Conservation (phyloP, 129 eudicot species). For the Lactuca sativa region DNA sequence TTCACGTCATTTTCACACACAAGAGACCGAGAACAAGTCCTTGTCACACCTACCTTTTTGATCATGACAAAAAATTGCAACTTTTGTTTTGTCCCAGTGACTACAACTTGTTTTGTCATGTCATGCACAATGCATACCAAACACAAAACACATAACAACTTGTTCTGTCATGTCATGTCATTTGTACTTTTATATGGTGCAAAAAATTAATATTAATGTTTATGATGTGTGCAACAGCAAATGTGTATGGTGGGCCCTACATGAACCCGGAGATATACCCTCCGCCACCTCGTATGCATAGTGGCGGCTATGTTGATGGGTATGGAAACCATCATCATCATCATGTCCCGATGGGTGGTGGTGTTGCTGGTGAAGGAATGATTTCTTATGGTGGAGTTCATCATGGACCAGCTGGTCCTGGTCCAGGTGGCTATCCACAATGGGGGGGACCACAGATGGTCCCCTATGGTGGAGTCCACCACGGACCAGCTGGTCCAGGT, state of each 20-base stretch:
- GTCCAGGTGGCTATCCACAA: conserved; percentile 29
- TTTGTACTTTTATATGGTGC: no score
- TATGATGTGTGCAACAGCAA: conserved; percentile 43
- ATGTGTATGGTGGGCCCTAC: conserved; percentile 39
- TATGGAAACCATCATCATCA: conserved; percentile 40
- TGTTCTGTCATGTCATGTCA: no score
- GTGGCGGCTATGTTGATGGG: conserved; percentile 40
- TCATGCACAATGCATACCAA: no score
- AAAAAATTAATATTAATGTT: neutral
- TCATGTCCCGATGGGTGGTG: conserved; percentile 39
- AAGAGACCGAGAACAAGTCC: no score
- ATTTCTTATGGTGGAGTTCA: conserved; percentile 35
- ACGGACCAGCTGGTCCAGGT: conserved; percentile 24
- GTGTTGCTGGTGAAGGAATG: conserved; percentile 33
- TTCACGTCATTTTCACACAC: no score
- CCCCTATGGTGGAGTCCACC: conserved; percentile 32
- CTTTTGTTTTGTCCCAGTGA: no score
- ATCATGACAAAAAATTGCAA: no score
- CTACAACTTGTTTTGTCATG: no score
- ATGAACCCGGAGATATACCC: conserved; percentile 47
- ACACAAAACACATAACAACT: no score
- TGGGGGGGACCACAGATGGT: conserved; percentile 43
- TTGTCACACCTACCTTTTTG: no score
- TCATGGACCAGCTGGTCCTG: conserved; percentile 23
- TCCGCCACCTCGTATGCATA: conserved; percentile 42